Conservation (phyloP, 1,284 basidiomycete genomes). For the Leucoagaricus sp. region DNA sequence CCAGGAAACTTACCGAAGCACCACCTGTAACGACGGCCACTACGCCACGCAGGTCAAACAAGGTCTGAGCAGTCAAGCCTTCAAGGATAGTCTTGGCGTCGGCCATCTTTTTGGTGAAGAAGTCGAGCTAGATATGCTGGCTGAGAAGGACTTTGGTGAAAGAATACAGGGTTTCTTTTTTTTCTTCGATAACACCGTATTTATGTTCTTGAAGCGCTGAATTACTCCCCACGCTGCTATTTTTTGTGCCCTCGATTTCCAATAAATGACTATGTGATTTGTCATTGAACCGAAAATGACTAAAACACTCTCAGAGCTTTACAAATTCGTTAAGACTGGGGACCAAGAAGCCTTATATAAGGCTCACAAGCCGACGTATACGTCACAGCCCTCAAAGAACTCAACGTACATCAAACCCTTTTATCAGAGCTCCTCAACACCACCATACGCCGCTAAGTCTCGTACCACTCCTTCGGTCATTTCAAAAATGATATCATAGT, state of each 20-base stretch:
- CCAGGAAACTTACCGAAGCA: slow-evolving; percentile 36
- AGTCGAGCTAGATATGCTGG: too few species aligned
- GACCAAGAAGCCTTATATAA: too few species aligned
- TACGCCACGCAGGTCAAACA: slow-evolving; percentile 46
- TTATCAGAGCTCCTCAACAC: too few species aligned
- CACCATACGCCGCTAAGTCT: too few species aligned
- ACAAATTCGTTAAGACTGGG: too few species aligned
- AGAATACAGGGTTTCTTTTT: neutral
- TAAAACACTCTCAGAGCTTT: too few species aligned
- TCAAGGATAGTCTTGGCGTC: slow-evolving; percentile 36
- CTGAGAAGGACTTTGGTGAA: too few species aligned
- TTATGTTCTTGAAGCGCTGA: neutral
- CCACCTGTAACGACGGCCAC: slow-evolving; percentile 52
- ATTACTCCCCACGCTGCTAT: neutral
- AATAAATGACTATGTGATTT: neutral
- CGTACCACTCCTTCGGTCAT: too few species aligned
- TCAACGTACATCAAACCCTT: too few species aligned
- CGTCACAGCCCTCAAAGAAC: too few species aligned
- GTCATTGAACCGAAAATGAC: neutral
- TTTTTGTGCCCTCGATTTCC: neutral
- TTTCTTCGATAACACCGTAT: neutral
- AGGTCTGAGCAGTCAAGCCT: slow-evolving; percentile 36
- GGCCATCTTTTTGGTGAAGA: neutral
- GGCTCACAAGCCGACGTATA: too few species aligned
- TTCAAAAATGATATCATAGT: too few species aligned